phyloP scores from a whole-genome alignment of 192 early-diverging fungal genomes.

The Gryganskiella cystojenkinii region DNA sequence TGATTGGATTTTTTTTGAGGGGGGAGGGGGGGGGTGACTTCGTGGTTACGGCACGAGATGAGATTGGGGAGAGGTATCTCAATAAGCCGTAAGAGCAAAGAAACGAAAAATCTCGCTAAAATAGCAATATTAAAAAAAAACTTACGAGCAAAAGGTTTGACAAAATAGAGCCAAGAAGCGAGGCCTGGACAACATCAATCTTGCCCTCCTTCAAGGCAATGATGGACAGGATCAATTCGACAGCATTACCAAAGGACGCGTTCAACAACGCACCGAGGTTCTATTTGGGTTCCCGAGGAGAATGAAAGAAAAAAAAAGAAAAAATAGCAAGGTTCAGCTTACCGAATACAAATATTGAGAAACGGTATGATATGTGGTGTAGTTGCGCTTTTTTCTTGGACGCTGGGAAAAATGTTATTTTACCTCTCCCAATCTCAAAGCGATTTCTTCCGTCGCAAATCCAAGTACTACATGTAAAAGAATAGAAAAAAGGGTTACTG shows the following conservation, averaged over 20 bases:
- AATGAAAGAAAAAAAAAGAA: not conserved
- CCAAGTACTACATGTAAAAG: slow-evolving; percentile 23
- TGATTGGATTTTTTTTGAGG: too few relatives aligned
- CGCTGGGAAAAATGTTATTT: too few relatives aligned
- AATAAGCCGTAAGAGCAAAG: too few relatives aligned
- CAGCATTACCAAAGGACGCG: slow-evolving; percentile 87
- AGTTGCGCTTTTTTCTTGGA: too few relatives aligned
- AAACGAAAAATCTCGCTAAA: too few relatives aligned
- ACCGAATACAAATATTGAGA: slow-evolving; percentile 61
- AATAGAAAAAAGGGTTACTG: not conserved
- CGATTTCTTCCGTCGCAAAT: slow-evolving; percentile 42
- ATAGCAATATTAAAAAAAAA: too few relatives aligned
- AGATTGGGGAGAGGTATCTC: too few relatives aligned
- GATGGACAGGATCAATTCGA: slow-evolving; percentile 86
- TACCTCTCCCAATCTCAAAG: slow-evolving; percentile 63
- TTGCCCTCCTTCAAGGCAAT: slow-evolving; percentile 84
- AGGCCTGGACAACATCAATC: slow-evolving; percentile 88
- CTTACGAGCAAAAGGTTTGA: slow-evolving; percentile 83
- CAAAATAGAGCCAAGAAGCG: slow-evolving; percentile 89
- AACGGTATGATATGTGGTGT: not conserved
- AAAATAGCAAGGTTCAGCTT: not conserved
- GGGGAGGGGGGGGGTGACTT: too few relatives aligned
- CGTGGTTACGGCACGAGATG: too few relatives aligned
- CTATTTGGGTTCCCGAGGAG: slow-evolving; percentile 31
- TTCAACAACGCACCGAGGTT: slow-evolving; percentile 84